phyloP scores from a whole-genome alignment of 371 early-diverging fungal genomes.

The Syncephalis plumigaleata region DNA sequence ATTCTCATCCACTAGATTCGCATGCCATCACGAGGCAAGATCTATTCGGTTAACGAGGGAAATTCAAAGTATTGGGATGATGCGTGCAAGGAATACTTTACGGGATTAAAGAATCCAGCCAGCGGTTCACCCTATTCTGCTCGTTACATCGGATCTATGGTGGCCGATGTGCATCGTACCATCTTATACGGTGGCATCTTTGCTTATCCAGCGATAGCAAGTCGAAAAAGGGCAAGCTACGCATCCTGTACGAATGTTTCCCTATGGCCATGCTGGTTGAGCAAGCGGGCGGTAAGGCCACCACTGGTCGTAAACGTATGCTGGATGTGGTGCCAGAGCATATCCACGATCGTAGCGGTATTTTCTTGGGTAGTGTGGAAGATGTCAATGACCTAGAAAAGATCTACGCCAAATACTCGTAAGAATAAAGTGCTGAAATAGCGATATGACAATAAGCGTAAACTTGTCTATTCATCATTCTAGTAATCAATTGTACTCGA shows the following conservation, averaged over 20 bases:
- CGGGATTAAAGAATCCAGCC: constrained; percentile 57
- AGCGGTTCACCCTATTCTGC: constrained; percentile 84
- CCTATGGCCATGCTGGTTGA: constrained; percentile 93
- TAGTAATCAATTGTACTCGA: too few species aligned
- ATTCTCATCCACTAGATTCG: constrained; percentile 26
- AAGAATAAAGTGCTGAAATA: too few species aligned
- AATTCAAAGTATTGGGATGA: constrained; percentile 86
- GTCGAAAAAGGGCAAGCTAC: constrained; percentile 83
- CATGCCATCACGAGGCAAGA: constrained; percentile 77
- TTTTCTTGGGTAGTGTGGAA: constrained; percentile 79
- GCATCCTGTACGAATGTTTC: constrained; percentile 94
- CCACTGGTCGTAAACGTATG: constrained; percentile 65
- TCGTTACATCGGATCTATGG: constrained; percentile 97
- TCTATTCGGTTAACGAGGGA: constrained; percentile 97
- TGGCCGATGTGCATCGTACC: constrained; percentile 96
- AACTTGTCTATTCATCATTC: too few species aligned
- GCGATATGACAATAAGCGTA: too few species aligned
- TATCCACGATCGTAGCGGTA: constrained; percentile 84
- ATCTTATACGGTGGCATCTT: constrained; percentile 87
- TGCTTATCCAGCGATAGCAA: constrained; percentile 72
- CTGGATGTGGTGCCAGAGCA: constrained; percentile 72
- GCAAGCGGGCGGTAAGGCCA: constrained; percentile 89
- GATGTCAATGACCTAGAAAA: constrained; percentile 75
- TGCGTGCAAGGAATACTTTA: constrained; percentile 77
- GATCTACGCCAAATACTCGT: constrained; percentile 14